phyloP scores from a whole-genome alignment of 768 basidiomycete species.

The Cubamyces sp. region DNA sequence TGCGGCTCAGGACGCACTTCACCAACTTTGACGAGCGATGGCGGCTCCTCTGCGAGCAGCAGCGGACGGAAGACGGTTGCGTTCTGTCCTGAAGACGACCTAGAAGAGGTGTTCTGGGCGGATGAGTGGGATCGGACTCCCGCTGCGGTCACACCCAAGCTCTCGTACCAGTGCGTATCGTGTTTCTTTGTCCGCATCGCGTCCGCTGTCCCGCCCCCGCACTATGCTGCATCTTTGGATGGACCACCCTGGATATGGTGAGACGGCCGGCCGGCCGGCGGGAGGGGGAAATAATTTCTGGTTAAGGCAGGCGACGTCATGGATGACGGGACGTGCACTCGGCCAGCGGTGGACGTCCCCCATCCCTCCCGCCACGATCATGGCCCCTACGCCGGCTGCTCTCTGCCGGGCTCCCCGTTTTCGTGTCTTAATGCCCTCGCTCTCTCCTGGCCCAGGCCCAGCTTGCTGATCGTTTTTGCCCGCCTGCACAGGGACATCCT shows the following conservation, averaged over 20 bases:
- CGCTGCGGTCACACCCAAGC: slow-evolving; percentile 59
- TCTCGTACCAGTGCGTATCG: slow-evolving; percentile 68
- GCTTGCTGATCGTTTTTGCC: slow-evolving; percentile 11
- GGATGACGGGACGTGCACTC: slow-evolving; percentile 13
- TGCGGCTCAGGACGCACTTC: slow-evolving; percentile 28
- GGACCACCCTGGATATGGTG: slow-evolving; percentile 1
- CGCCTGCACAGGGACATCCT: slow-evolving; percentile 39
- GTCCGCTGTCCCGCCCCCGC: background rate
- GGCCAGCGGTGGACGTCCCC: background rate
- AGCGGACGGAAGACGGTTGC: slow-evolving; percentile 57
- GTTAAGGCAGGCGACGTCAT: slow-evolving; percentile 19
- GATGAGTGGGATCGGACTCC: slow-evolving; percentile 86
- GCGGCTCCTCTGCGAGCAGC: slow-evolving; percentile 13
- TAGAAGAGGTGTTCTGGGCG: slow-evolving; percentile 63
- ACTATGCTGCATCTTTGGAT: background rate
- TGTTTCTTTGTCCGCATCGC: background rate
- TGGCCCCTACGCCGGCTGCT: slow-evolving; percentile 2
- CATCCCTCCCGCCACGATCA: background rate
- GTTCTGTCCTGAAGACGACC: slow-evolving; percentile 55
- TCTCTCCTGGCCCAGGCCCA: background rate
- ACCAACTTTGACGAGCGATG: slow-evolving; percentile 18
- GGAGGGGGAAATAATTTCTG: background rate
- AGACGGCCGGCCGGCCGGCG: background rate
- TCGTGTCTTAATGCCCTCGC: background rate
- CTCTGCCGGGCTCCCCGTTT: background rate